Evolutionary conservation across 2,329 filamentous ascomycete genomes (phyloP), one percentile per base, ranked within the genome.

Genomic region (Penicillium sp.): DNA sequence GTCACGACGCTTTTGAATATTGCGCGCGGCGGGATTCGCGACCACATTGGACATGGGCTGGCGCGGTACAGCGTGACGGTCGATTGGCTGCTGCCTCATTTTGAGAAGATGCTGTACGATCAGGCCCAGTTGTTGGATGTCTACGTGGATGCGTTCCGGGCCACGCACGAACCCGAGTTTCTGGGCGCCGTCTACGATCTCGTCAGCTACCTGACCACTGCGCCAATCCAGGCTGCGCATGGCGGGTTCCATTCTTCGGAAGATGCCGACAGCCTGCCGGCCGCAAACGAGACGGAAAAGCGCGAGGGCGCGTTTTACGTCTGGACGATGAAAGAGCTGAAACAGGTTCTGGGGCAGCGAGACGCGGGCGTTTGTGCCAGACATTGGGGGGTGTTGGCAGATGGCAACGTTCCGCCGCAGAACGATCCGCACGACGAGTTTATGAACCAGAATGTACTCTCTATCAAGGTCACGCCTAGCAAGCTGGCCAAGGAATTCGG

Each of bases 71-170:
- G 91, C 14, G 88, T 96, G 7, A 97, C 93, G 0, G 79, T 85
- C 14, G 90, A 97, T 73, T 99, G 94, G 94, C 90, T 88, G 61
- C 78, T 97, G 47, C 94, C 94, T 11, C 92, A 96, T 70, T 99
- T 97, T 65, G 94, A 99, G 76, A 97, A 97, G 77, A 91, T 97
- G 82, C 83, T 97, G 9, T 91, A 91, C 55, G 94, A 97, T 68
- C 96, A 99, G 66, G 87, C 90, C 0, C 87, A 97, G 63, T 80
- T 97, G 1, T 77, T 99, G 2, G 83, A 87, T 23, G 80, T 94
- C 6, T 97, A 94, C 65, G 80, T 96, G 6, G 91, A 97, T 66
- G 92, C 90, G 0, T 97, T 92, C 79, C 80, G 90, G 14, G 74
- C 86, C 24, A 85, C 82, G 0, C 80, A 81, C 50, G 81, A 87